Percentiles rank a stretch among this genome's conserved stretches.
phyloP scores from a whole-genome alignment of 2,329 filamentous ascomycete genomes.

The Scytalidium sp. region DNA sequence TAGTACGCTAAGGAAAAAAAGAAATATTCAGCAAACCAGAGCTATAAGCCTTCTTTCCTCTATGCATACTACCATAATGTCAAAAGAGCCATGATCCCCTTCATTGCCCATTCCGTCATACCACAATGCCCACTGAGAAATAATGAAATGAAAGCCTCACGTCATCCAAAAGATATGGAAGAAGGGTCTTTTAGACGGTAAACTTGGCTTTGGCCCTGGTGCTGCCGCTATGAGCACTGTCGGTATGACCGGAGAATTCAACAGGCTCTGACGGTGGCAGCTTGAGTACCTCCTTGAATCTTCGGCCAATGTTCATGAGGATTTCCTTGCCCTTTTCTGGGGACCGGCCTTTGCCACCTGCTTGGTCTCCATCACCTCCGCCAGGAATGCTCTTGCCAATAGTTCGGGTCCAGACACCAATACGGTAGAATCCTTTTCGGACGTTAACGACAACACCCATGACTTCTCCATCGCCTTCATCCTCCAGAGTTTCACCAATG shows the following conservation, averaged over 20 bases:
- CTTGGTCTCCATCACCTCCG: constrained; percentile 69
- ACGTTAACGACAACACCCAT: constrained; percentile 99
- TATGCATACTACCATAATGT: constrained; percentile 16
- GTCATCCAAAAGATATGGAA: background rate
- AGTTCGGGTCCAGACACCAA: constrained; percentile 95
- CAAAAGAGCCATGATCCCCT: constrained; percentile 14
- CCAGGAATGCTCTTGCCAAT: constrained; percentile 80
- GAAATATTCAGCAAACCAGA: background rate
- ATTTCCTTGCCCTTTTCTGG: constrained; percentile 82
- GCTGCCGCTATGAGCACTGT: constrained; percentile 88
- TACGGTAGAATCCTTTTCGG: constrained; percentile 95
- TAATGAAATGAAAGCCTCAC: constrained; percentile 3
- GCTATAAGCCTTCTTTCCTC: background rate
- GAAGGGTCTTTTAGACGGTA: constrained; percentile 57
- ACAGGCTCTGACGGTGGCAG: constrained; percentile 73
- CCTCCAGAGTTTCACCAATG: constrained; percentile 97
- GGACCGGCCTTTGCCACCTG: constrained; percentile 74
- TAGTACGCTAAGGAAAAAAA: background rate
- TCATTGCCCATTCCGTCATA: constrained; percentile 8
- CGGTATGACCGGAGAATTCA: constrained; percentile 96
- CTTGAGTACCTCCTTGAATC: constrained; percentile 90
- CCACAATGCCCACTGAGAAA: constrained; percentile 8
- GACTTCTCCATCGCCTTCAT: constrained; percentile 93
- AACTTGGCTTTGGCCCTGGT: constrained; percentile 96
- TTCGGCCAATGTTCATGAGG: constrained; percentile 77